Conservation (phyloP, 495 filamentous ascomycete genomes). For the Neurospora africana region DNA sequence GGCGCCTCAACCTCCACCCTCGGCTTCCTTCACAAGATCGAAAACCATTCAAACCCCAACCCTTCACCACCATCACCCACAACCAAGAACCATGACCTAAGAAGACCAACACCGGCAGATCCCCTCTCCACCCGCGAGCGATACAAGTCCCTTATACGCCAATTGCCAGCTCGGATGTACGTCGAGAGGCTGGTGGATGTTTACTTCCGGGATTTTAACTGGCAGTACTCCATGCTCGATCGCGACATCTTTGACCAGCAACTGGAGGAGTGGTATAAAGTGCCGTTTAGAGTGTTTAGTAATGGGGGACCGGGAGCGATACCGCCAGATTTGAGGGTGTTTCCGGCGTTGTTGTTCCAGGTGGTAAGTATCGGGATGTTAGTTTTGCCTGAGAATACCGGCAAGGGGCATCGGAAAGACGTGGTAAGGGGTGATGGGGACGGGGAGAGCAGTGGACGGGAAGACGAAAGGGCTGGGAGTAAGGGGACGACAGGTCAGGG, state of each 20-base stretch:
- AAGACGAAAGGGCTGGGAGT: neutral
- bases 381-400: conserved; percentile 36
- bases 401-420: conserved; percentile 14
- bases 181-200: conserved; percentile 42
- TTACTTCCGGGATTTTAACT: conserved; percentile 49
- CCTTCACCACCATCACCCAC: neutral
- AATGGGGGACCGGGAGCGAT: conserved; percentile 31
- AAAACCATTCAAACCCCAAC: conserved; percentile 8
- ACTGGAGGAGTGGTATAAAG: conserved; percentile 40
- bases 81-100: too few relatives aligned
- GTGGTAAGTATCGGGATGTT: conserved; percentile 44
- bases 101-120: conserved; percentile 6
- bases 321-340: conserved; percentile 33
- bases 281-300: conserved; percentile 35
- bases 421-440: neutral
- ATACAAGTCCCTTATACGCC: conserved; percentile 42
- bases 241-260: conserved; percentile 38
- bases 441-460: neutral
- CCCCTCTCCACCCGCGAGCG: conserved; percentile 17
- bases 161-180: conserved; percentile 42
- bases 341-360: conserved; percentile 49
- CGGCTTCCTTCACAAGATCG: conserved; percentile 41
- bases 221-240: conserved; percentile 48
- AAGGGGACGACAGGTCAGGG: neutral
- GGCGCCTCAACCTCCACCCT: conserved; percentile 36